Percentiles rank a stretch among this genome's conserved stretches.
These are phyloP conservation scores for Tetratostichococcus sp. DNA, from an alignment of 139 green algal species.

Conservation along the genomic window DNA sequence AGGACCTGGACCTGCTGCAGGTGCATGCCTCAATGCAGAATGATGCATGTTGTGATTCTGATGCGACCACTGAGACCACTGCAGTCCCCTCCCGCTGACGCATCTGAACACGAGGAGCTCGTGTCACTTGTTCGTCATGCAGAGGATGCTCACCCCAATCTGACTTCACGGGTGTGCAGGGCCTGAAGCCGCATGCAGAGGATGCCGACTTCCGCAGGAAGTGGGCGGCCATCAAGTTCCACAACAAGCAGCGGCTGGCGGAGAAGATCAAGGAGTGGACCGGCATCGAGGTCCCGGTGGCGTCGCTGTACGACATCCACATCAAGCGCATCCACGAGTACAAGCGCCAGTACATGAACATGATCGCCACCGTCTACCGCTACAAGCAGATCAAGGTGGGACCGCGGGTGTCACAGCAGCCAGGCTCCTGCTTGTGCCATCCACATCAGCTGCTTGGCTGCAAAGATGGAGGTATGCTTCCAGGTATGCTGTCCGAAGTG, in stretches of 20 bases:
- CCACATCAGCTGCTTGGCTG: too few relatives aligned
- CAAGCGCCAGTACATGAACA: constrained; percentile 77
- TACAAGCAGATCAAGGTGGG: constrained; percentile 70
- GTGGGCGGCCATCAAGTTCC: constrained; percentile 84
- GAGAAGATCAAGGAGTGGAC: constrained; percentile 62
- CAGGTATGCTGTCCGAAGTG: too few relatives aligned
- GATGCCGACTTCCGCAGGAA: constrained; percentile 77
- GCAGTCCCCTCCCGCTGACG: too few relatives aligned
- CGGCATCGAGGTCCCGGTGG: constrained; percentile 63
- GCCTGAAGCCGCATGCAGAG: constrained; percentile 59
- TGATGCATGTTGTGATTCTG: too few relatives aligned
- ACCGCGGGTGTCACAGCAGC: too few relatives aligned
- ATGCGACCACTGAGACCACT: too few relatives aligned
- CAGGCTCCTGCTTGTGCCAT: too few relatives aligned
- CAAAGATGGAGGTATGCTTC: too few relatives aligned
- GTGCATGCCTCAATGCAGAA: too few relatives aligned
- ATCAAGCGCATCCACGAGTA: constrained; percentile 83
- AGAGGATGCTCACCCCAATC: too few relatives aligned
- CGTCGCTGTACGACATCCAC: constrained; percentile 94
- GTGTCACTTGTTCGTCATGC: too few relatives aligned
- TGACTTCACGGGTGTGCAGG: constrained; percentile 27
- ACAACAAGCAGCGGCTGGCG: constrained; percentile 78
- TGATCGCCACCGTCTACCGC: constrained; percentile 47
- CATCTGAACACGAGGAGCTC: too few relatives aligned
- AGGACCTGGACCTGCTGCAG: constrained; percentile 50